phyloP scores from a whole-genome alignment of 129 eudicot species.

The Flaveria trinervia region DNA sequence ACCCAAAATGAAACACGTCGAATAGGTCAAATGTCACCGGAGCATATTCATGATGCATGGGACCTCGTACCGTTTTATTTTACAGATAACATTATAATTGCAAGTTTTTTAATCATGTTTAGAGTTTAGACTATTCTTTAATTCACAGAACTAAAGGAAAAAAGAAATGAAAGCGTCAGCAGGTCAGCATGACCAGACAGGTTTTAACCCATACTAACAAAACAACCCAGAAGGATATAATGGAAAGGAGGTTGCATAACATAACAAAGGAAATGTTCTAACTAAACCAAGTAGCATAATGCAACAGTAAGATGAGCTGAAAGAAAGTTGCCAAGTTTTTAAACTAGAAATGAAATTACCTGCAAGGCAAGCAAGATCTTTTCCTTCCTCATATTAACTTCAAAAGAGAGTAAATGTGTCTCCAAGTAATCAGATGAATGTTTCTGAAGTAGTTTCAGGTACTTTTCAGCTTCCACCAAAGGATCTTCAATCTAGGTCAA shows the following conservation, averaged over 20 bases:
- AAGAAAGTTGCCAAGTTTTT: slow-evolving; percentile 1
- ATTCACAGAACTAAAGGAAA: background rate
- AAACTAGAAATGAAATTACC: slow-evolving; percentile 39
- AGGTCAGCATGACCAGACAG: background rate
- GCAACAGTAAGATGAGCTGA: background rate
- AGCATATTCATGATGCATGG: background rate
- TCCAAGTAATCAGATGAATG: slow-evolving; percentile 84
- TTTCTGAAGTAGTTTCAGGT: slow-evolving; percentile 88
- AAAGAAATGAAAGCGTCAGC: background rate
- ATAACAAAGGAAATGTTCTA: background rate
- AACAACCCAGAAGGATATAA: background rate
- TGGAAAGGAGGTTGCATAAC: background rate
- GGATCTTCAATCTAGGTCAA: slow-evolving; percentile 81
- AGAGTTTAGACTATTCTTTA: background rate
- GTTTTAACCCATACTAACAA: slow-evolving; percentile 2
- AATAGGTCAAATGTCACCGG: background rate
- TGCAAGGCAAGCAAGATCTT: slow-evolving; percentile 84
- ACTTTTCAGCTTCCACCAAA: slow-evolving; percentile 86
- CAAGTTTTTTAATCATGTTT: background rate
- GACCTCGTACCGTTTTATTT: background rate
- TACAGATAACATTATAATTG: background rate
- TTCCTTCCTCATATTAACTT: slow-evolving; percentile 91
- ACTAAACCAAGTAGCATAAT: background rate
- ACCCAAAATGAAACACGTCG: background rate
- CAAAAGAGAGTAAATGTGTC: slow-evolving; percentile 91